Conservation (phyloP, 225 moss, liverwort and hornwort genomes). For the Takakia lepidozioides region DNA sequence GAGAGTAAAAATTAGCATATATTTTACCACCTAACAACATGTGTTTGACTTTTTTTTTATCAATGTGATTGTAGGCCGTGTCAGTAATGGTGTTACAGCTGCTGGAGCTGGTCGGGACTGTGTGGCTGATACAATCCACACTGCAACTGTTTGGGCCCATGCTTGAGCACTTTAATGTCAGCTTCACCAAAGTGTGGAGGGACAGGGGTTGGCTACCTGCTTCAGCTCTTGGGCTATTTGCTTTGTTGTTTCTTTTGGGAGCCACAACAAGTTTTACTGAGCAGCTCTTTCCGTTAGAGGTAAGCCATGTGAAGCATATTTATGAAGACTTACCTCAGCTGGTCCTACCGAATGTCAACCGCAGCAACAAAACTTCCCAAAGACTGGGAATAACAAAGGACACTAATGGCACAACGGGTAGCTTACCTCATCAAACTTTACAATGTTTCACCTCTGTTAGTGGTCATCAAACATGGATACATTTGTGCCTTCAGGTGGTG, state of each 20-base stretch:
- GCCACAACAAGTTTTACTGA: constrained; percentile 28
- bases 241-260: constrained; percentile 34
- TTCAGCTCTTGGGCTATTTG: constrained; percentile 24
- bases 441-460: too few relatives aligned
- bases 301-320: too few relatives aligned
- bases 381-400: too few relatives aligned
- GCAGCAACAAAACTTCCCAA: too few relatives aligned
- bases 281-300: constrained; percentile 17
- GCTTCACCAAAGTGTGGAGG: constrained; percentile 34
- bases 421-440: too few relatives aligned
- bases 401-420: too few relatives aligned
- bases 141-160: constrained; percentile 32
- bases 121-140: constrained; percentile 53
- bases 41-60: neutral
- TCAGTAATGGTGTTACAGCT: constrained; percentile 38
- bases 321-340: too few relatives aligned
- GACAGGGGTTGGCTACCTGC: constrained; percentile 59
- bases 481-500: too few relatives aligned
- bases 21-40: too few relatives aligned
- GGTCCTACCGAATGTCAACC: too few relatives aligned
- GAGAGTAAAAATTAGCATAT: too few relatives aligned
- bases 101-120: constrained; percentile 39
- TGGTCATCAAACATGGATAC: too few relatives aligned
- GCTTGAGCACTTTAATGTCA: constrained; percentile 30
- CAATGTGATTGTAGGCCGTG: constrained; percentile 32